Percentiles rank a stretch among this genome's conserved stretches.
Conservation (phyloP, 2,329 filamentous ascomycete species). For the Lachnellula subtilissima region DNA sequence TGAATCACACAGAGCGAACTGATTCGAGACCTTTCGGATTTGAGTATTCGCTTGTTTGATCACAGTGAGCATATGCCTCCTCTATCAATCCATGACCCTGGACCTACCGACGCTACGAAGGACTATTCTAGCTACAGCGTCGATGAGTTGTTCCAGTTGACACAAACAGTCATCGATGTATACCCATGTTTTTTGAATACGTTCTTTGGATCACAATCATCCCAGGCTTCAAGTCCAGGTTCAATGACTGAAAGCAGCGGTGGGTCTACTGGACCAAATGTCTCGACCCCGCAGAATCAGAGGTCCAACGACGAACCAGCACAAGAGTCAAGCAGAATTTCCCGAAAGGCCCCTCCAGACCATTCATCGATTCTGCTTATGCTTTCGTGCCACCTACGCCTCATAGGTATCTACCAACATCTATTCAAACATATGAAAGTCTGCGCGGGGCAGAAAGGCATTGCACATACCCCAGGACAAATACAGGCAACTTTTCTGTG, state of each 20-base stretch:
- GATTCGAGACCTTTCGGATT: constrained; percentile 19
- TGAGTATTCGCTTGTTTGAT: constrained; percentile 20
- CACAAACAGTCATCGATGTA: constrained; percentile 20
- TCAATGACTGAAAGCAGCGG: neutral
- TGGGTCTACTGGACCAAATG: neutral
- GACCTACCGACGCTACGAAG: too few species aligned
- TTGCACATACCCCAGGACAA: constrained; percentile 1
- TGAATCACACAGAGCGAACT: constrained; percentile 5
- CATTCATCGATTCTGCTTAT: constrained; percentile 20
- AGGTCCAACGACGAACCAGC: neutral
- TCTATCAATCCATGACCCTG: constrained; percentile 16
- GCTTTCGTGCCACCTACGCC: constrained; percentile 24
- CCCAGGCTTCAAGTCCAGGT: neutral
- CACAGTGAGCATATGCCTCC: constrained; percentile 18
- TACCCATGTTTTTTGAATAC: constrained; percentile 18
- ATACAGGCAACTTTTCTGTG: neutral
- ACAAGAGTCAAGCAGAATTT: neutral
- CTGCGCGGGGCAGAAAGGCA: constrained; percentile 11
- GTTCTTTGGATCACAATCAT: constrained; percentile 5
- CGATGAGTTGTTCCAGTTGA: constrained; percentile 18
- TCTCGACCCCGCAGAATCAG: neutral
- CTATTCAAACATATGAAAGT: constrained; percentile 21
- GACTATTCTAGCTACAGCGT: constrained; percentile 11
- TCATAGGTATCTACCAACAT: constrained; percentile 20
- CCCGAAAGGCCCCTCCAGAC: constrained; percentile 10